Evolutionary conservation across 2,329 filamentous ascomycete species (phyloP), one percentile per base, ranked within the genome.

Genomic region (Fusarium longipes): DNA sequence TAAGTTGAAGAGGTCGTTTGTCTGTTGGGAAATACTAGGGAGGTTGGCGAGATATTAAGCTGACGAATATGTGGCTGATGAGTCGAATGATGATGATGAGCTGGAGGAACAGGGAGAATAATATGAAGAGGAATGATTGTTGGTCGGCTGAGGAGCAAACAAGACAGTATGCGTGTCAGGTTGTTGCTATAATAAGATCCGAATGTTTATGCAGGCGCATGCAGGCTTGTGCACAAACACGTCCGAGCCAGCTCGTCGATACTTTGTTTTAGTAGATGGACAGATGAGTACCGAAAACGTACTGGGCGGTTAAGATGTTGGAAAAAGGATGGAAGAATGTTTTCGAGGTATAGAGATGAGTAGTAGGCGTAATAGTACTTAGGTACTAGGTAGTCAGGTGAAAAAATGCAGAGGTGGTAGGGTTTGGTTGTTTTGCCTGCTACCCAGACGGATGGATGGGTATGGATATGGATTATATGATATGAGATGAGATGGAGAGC

Each of bases 151-250:
- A 44, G 35, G 27, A 62, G 51, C 56, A 67, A 63, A 57, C 58
- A 68, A 56, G 51, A 61, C 60, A 62, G 33, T 65, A 53, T 57
- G 60, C 24, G 65, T 68, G 61, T 68, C 55, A 68, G 65, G 30
- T 43, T 69, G 63, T 59, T 52, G 58, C 50, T 66, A 63, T 63
- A 47, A 58, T 43, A 54, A 48, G 55, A 47, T 65, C 20, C 17
- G 22, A 9, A 18, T 48, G 43, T 44, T 59, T 47, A 61, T 58
- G 64, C 52, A 60, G 40, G 54, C 45, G 57, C 33, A 39, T 54
- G 63, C 51, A 54, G 52, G 48, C 32, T 36, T 42, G 42, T 57
- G 62, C 53, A 57, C 61, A 68, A 68, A 57, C 65, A 66, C 55
- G 33, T 43, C 35, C 39, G 35, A 43, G 49, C 29, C 66, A 70